A percentile compares a stretch with the other conserved stretches of the same genome.
Evolutionary conservation across 202 grass and related monocot species (phyloP).

Genomic region (Panicum hallii): DNA sequence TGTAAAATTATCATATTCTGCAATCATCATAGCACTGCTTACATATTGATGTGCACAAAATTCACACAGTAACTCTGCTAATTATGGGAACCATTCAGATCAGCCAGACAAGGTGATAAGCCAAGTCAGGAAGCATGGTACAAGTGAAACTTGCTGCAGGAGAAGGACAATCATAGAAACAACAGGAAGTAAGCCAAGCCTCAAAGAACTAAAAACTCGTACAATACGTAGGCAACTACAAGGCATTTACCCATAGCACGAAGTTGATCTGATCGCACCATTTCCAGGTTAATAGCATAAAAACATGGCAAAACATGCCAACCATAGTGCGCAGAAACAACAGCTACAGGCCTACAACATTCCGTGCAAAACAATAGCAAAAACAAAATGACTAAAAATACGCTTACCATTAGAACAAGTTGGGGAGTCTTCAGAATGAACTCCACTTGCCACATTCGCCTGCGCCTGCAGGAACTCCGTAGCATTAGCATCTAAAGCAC

Average conservation of each 20-base stretch:
- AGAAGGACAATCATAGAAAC: background rate
- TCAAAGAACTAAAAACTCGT: background rate
- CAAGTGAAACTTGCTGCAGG: background rate
- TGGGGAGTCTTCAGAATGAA: slow-evolving; percentile 34
- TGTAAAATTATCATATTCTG: slow-evolving; percentile 53
- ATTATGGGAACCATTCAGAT: slow-evolving; percentile 10
- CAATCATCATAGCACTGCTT: slow-evolving; percentile 35
- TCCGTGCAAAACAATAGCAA: background rate
- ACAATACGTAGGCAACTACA: background rate
- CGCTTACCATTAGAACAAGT: slow-evolving; percentile 47
- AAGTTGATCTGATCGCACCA: background rate
- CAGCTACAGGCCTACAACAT: background rate
- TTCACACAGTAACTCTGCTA: slow-evolving; percentile 24
- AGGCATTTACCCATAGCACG: background rate
- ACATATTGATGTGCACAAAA: slow-evolving; percentile 25
- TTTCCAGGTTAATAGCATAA: background rate
- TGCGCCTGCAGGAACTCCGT: slow-evolving; percentile 21
- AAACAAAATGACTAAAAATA: background rate
- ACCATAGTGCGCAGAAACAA: background rate
- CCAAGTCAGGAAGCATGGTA: slow-evolving; percentile 11
- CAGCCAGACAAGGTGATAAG: slow-evolving; percentile 1
- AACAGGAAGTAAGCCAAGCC: background rate
- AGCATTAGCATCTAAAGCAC: slow-evolving; percentile 19
- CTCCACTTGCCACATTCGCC: slow-evolving; percentile 32
- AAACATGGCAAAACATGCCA: background rate